Evolutionary conservation across 441 rosid genomes (phyloP), one percentile per base, ranked within the genome.

Genomic region (Arabidopsis hybrid): DNA sequence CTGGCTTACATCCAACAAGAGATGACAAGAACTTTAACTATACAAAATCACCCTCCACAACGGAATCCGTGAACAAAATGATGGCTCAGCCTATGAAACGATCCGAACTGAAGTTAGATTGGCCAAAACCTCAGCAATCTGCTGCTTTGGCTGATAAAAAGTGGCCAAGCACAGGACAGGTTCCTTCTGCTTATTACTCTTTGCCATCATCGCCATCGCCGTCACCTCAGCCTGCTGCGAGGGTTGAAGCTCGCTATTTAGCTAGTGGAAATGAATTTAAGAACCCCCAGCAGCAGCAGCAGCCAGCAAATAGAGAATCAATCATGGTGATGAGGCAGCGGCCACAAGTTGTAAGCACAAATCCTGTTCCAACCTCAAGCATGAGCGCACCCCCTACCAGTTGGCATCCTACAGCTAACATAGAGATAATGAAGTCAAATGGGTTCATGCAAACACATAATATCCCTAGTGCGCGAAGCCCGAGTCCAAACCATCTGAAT

Each of bases 291-390:
- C 89, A 82, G 67, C 76, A 55, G 73, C 89, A 83, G 68, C 89
- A 83, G 67, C 76, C 80, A 68, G 72, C 80, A 49, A 82, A 84
- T 39, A 82, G 87, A 83, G 93, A 93, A 74, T 87, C 97, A 2
- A 82, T 87, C 10, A 42, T 83, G 35, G 69, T 86, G 86, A 90
- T 91, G 90, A 65, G 89, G 88, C 98, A 88, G 80, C 84, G 88
- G 49, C 81, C 87, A 49, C 96, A 88, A 79, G 84, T 91, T 65
- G 67, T 84, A 64, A 89, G 80, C 77, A 38, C 73, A 45, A 89
- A 85, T 72, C 90, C 80, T 67, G 69, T 80, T 74, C 85, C 90
- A 26, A 72, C 79, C 26, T 71, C 85, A 47, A 83, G 82, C 72
- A 79, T 80, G 66, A 85, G 84, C 70, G 45, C 81, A 52, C 81